Percentiles rank a stretch among this genome's conserved stretches.
These are phyloP conservation scores for Mitragyna speciosa DNA, from an alignment of 257 asterid species.

Conservation along the genomic window DNA sequence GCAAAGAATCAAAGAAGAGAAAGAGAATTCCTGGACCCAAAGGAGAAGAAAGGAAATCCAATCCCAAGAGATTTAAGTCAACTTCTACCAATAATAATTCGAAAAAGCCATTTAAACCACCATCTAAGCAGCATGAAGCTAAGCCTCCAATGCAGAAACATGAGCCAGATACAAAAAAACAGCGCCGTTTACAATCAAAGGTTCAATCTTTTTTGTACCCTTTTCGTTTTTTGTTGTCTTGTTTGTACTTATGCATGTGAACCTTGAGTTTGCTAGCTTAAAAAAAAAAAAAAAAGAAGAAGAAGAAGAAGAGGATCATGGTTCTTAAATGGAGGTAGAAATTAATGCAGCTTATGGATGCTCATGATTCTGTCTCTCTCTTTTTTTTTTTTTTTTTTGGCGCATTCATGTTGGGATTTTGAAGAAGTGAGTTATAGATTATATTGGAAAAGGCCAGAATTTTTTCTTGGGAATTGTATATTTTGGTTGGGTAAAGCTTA, in stretches of 20 bases:
- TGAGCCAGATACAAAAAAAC: slow-evolving; percentile 44
- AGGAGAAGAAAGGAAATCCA: slow-evolving; percentile 27
- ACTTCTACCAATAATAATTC: slow-evolving; percentile 33
- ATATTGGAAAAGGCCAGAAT: background rate
- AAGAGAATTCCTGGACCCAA: slow-evolving; percentile 44
- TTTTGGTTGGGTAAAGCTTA: background rate
- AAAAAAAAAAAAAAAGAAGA: too few relatives aligned
- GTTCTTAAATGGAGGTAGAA: background rate
- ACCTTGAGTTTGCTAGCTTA: background rate
- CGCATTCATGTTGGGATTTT: background rate
- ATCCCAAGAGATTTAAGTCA: slow-evolving; percentile 45
- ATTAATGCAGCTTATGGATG: background rate
- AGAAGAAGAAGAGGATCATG: too few relatives aligned
- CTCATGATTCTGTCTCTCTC: background rate
- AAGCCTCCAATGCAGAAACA: slow-evolving; percentile 35
- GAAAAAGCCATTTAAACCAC: slow-evolving; percentile 39
- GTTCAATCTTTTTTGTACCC: slow-evolving; percentile 31
- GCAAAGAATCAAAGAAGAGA: slow-evolving; percentile 57
- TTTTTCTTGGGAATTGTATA: slow-evolving; percentile 4
- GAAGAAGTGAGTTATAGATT: background rate
- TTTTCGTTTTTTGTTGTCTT: background rate
- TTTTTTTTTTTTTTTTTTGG: background rate
- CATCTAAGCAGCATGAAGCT: slow-evolving; percentile 13
- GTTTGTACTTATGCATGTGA: too few relatives aligned
- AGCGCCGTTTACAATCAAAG: slow-evolving; percentile 67